phyloP scores from a whole-genome alignment of 2,329 filamentous ascomycete species.

The Beauveria sp. region DNA sequence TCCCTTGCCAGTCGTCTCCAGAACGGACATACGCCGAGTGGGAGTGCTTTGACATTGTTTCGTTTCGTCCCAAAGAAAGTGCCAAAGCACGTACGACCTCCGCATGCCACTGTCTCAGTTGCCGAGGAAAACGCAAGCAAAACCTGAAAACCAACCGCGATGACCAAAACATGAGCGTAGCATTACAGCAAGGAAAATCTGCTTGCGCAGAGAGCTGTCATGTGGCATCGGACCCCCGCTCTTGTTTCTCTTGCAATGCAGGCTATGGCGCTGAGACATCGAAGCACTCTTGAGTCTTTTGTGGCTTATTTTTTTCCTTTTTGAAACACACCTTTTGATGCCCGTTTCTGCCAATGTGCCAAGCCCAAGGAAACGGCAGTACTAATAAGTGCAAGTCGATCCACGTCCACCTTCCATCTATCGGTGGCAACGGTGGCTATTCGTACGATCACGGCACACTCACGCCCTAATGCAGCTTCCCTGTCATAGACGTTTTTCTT shows the following conservation, averaged over 20 bases:
- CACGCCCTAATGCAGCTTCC: neutral
- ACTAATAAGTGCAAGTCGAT: neutral
- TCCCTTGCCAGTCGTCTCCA: neutral
- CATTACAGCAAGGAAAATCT: neutral
- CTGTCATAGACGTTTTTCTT: neutral
- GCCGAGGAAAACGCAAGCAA: neutral
- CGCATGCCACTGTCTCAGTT: constrained; percentile 7
- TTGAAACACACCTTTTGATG: neutral
- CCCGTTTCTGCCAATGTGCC: neutral
- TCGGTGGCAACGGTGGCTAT: neutral
- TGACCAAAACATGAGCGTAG: neutral
- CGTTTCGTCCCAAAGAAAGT: neutral
- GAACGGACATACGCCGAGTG: neutral
- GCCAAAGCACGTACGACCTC: neutral
- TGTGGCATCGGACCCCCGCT: neutral
- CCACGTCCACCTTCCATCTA: neutral
- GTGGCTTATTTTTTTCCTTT: neutral
- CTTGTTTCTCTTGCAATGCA: neutral
- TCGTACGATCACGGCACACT: neutral
- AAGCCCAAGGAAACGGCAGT: neutral
- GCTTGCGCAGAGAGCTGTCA: neutral
- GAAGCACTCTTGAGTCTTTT: neutral
- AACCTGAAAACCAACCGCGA: neutral
- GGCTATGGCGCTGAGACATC: neutral
- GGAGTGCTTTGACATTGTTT: constrained; percentile 8